Evolutionary conservation across 2,329 filamentous ascomycete species (phyloP).

Genomic region (Sarocladium oryzae): DNA sequence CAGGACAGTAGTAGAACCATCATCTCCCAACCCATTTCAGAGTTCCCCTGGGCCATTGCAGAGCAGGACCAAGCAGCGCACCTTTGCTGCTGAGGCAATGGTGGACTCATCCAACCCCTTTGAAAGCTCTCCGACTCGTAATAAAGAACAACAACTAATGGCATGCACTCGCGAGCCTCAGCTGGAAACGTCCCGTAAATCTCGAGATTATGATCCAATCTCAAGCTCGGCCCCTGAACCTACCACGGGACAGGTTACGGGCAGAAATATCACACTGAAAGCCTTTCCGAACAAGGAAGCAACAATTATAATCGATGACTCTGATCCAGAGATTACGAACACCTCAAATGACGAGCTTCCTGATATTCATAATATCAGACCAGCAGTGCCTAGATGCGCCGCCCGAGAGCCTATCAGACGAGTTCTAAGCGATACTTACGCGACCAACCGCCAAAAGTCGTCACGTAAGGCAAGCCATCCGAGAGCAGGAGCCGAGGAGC

Average conservation of each 20-base stretch:
- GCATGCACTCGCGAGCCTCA: background rate
- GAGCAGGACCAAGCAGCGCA: background rate
- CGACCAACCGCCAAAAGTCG: constrained; percentile 11
- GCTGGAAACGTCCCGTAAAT: background rate
- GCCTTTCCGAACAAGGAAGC: constrained; percentile 25
- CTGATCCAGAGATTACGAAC: constrained; percentile 16
- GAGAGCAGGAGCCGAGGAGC: constrained; percentile 25
- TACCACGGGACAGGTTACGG: background rate
- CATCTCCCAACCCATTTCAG: constrained; percentile 26
- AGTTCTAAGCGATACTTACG: constrained; percentile 23
- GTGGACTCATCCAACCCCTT: constrained; percentile 14
- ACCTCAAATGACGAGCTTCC: constrained; percentile 42
- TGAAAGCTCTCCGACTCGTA: constrained; percentile 10
- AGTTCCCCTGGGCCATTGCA: constrained; percentile 22
- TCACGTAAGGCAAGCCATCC: constrained; percentile 12
- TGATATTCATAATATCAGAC: constrained; percentile 33
- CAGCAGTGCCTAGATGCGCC: constrained; percentile 13
- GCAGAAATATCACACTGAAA: background rate
- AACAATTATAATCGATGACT: constrained; percentile 20
- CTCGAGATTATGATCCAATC: constrained; percentile 30
- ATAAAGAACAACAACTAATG: background rate
- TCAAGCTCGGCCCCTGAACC: constrained; percentile 45
- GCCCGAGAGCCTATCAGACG: constrained; percentile 20
- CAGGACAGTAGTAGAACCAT: background rate
- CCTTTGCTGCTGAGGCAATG: background rate